Conservation (phyloP, 2,329 filamentous ascomycete genomes). For the Amauroascus niger region DNA sequence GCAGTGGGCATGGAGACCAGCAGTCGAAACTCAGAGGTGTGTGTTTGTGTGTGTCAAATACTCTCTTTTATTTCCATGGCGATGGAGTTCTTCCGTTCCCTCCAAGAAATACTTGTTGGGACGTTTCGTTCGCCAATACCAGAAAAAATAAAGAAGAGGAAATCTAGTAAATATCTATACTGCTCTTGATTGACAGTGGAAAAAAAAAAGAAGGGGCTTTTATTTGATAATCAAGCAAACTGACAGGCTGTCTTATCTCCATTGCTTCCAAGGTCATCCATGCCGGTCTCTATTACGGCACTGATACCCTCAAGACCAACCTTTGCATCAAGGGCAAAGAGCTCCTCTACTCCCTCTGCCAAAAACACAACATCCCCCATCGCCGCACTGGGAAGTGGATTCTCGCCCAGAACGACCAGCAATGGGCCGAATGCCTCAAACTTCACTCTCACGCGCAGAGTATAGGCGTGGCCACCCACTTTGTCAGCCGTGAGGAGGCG, state of each 20-base stretch:
- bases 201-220: too few relatives aligned
- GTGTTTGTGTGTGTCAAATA: too few relatives aligned
- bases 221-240: too few relatives aligned
- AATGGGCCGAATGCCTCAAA: constrained; percentile 51
- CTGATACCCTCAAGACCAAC: constrained; percentile 63
- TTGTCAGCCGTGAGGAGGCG: constrained; percentile 57
- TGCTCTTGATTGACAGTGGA: too few relatives aligned
- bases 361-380: constrained; percentile 56
- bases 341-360: constrained; percentile 71
- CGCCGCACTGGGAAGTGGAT: constrained; percentile 84
- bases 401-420: constrained; percentile 67
- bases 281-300: constrained; percentile 83
- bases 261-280: constrained; percentile 77
- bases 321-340: constrained; percentile 71
- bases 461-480: constrained; percentile 60
- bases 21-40: constrained; percentile 77
- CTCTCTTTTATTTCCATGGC: neutral
- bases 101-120: too few relatives aligned
- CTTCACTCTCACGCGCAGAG: constrained; percentile 46
- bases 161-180: too few relatives aligned
- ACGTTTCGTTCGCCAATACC: too few relatives aligned
- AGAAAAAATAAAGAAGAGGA: too few relatives aligned
- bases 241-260: too few relatives aligned
- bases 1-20: constrained; percentile 75
- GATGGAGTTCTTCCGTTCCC: neutral